Evolutionary conservation across 352 stramenopile species (phyloP).

Genomic region (Phytophthora tentaculata): DNA sequence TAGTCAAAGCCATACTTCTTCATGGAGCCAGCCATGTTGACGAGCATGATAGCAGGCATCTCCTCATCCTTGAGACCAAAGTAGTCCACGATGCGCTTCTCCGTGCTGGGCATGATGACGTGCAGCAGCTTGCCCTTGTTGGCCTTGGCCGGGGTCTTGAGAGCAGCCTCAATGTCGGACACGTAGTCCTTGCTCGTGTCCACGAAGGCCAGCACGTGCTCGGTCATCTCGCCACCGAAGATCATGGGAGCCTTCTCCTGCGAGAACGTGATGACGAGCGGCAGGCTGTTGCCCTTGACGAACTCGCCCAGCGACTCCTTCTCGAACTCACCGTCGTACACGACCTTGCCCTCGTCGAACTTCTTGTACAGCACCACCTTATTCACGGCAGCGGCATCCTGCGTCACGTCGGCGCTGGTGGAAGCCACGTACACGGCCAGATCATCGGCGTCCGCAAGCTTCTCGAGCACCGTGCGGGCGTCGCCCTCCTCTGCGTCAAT

Average conservation of each 20-base stretch:
- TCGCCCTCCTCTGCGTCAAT: conserved; percentile 84
- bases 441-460: conserved; percentile 77
- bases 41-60: conserved; percentile 87
- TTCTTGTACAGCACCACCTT: conserved; percentile 88
- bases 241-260: conserved; percentile 92
- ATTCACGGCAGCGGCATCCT: conserved; percentile 62
- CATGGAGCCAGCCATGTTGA: conserved; percentile 92
- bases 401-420: conserved; percentile 65
- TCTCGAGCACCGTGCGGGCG: conserved; percentile 70
- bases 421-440: conserved; percentile 82
- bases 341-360: conserved; percentile 86
- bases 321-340: conserved; percentile 81
- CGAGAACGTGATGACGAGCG: conserved; percentile 91
- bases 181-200: conserved; percentile 78
- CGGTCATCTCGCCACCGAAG: conserved; percentile 87
- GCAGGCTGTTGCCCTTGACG: conserved; percentile 83
- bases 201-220: conserved; percentile 90
- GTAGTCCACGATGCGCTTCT: conserved; percentile 94
- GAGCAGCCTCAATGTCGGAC: conserved; percentile 52
- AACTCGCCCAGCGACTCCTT: conserved; percentile 69
- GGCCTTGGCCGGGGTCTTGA: conserved; percentile 68
- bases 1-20: conserved; percentile 93
- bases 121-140: conserved; percentile 92
- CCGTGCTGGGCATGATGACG: conserved; percentile 86
- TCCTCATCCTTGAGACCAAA: conserved; percentile 91